phyloP scores from a whole-genome alignment of 345 rosid species.

The Eucalyptus grandis region DNA sequence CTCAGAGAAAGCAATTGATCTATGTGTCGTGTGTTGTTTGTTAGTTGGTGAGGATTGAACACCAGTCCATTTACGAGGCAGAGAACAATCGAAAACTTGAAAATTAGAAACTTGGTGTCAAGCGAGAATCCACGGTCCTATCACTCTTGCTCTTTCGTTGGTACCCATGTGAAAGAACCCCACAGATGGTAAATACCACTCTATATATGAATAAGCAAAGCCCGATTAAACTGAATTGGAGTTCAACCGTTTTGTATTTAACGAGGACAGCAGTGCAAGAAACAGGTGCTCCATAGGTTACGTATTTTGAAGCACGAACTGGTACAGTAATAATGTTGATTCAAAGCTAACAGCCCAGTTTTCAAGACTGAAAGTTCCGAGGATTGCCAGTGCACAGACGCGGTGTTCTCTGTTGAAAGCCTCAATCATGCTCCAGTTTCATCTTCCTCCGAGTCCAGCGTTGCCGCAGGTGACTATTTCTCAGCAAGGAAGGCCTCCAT shows the following conservation, averaged over 20 bases:
- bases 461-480: too few relatives aligned
- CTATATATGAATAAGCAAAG: not conserved
- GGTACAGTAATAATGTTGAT: too few relatives aligned
- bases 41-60: not conserved
- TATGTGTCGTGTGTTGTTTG: not conserved
- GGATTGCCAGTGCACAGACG: too few relatives aligned
- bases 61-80: not conserved
- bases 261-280: too few relatives aligned
- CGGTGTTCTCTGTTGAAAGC: too few relatives aligned
- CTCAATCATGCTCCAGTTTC: too few relatives aligned
- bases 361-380: too few relatives aligned
- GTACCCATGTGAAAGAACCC: not conserved
- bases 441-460: too few relatives aligned
- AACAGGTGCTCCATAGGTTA: too few relatives aligned
- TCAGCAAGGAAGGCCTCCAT: too few relatives aligned
- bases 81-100: not conserved
- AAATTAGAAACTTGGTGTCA: not conserved
- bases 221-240: not conserved
- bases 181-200: not conserved
- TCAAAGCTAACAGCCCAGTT: too few relatives aligned
- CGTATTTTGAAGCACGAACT: too few relatives aligned
- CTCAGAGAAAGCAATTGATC: not conserved
- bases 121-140: not conserved
- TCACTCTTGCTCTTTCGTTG: not conserved
- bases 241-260: not conserved